Conservation (phyloP, 768 basidiomycete species). For the Termitomyces sp. region DNA sequence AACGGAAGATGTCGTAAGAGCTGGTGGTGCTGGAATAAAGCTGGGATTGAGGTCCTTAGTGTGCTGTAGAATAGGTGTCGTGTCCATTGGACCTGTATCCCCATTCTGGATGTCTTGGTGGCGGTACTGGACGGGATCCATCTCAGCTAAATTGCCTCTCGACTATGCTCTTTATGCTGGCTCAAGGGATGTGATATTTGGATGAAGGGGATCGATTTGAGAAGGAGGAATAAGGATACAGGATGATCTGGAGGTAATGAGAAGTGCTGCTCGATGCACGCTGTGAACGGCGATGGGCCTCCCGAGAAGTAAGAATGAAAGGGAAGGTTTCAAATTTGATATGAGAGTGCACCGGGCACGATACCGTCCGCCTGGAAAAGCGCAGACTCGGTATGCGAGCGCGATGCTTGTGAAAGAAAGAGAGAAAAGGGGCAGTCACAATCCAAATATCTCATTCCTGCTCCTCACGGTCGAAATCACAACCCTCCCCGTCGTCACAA, state of each 20-base stretch:
- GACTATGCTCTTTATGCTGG: constrained; percentile 5
- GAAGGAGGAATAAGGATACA: constrained; percentile 14
- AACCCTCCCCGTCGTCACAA: constrained; percentile 15
- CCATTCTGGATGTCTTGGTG: constrained; percentile 24
- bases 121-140: constrained; percentile 25
- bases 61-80: constrained; percentile 23
- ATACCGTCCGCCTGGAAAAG: not conserved
- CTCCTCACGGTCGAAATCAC: constrained; percentile 12
- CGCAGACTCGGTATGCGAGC: not conserved
- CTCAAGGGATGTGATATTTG: constrained; percentile 11
- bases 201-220: constrained; percentile 20
- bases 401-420: not conserved
- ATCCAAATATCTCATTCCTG: constrained; percentile 1
- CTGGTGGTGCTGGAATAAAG: constrained; percentile 16
- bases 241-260: constrained; percentile 12
- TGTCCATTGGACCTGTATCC: constrained; percentile 29
- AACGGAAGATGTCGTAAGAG: constrained; percentile 15
- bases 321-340: constrained; percentile 1
- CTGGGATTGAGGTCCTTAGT: constrained; percentile 19
- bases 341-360: constrained; percentile 1
- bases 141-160: constrained; percentile 7
- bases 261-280: constrained; percentile 8
- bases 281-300: constrained; percentile 7
- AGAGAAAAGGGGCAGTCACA: constrained; percentile 2
- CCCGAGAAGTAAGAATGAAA: constrained; percentile 8